Evolutionary conservation across 1,284 basidiomycete genomes (phyloP).

Genomic region (Cystobasidium sp.): DNA sequence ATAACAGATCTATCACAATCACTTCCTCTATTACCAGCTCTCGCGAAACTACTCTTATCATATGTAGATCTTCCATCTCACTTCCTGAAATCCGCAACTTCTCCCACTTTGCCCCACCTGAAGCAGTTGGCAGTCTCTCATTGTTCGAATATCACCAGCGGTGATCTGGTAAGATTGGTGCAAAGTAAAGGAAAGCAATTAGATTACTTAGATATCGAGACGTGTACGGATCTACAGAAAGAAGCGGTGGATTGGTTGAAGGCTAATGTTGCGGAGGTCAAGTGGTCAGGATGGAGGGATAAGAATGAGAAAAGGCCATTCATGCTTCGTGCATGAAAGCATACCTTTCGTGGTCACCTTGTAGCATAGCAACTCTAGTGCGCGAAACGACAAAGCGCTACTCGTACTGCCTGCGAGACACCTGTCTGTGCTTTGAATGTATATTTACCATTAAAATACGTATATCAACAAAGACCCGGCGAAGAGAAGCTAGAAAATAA

Average conservation of each 20-base stretch:
- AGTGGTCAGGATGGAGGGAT: constrained; percentile 32
- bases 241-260: constrained; percentile 41
- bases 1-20: constrained; percentile 3
- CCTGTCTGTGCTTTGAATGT: too few relatives aligned
- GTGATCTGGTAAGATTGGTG: constrained; percentile 29
- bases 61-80: constrained; percentile 7
- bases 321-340: not conserved
- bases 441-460: too few relatives aligned
- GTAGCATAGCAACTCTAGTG: too few relatives aligned
- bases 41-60: not conserved
- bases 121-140: constrained; percentile 6
- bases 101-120: constrained; percentile 13
- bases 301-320: constrained; percentile 25
- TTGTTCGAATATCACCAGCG: constrained; percentile 35
- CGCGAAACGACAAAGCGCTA: too few relatives aligned
- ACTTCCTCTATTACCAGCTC: not conserved
- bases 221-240: constrained; percentile 37
- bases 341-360: not conserved
- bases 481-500: too few relatives aligned
- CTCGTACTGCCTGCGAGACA: too few relatives aligned
- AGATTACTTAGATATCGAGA: constrained; percentile 25
- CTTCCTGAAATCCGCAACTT: constrained; percentile 13
- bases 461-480: too few relatives aligned
- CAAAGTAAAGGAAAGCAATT: constrained; percentile 25
- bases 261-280: constrained; percentile 26